Percentiles rank a stretch among this genome's conserved stretches.
Conservation (phyloP, 2,329 filamentous ascomycete species). For the Helicocarpus griseus region DNA sequence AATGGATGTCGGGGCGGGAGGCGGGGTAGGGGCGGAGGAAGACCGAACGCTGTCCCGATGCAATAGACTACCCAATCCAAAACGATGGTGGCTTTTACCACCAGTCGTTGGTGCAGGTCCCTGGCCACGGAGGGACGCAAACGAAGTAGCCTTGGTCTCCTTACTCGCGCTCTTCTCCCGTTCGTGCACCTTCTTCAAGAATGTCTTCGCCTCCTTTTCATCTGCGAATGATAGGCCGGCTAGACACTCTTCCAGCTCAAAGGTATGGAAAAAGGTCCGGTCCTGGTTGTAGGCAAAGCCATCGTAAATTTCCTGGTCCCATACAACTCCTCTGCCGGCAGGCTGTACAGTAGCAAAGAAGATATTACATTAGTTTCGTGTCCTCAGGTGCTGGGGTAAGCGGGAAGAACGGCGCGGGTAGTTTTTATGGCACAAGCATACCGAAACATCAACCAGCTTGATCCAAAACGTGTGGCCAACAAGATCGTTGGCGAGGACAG, state of each 20-base stretch:
- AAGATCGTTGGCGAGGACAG: slow-evolving; percentile 83
- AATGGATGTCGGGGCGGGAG: slow-evolving; percentile 36
- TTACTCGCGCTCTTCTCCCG: slow-evolving; percentile 92
- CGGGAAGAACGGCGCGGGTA: not conserved
- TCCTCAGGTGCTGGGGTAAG: not conserved
- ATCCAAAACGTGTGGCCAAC: slow-evolving; percentile 96
- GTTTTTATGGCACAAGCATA: slow-evolving; percentile 38
- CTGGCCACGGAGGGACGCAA: slow-evolving; percentile 44
- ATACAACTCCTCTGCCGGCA: slow-evolving; percentile 73
- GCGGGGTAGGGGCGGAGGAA: slow-evolving; percentile 29
- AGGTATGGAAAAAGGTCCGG: slow-evolving; percentile 93
- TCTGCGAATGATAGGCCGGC: slow-evolving; percentile 88
- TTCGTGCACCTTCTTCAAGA: slow-evolving; percentile 95
- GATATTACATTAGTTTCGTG: not conserved
- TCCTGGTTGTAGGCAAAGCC: slow-evolving; percentile 93
- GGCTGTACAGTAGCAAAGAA: slow-evolving; percentile 47
- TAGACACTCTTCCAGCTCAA: slow-evolving; percentile 86
- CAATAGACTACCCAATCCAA: slow-evolving; percentile 42
- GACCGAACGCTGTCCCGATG: slow-evolving; percentile 37
- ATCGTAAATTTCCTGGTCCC: slow-evolving; percentile 97
- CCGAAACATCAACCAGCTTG: slow-evolving; percentile 93
- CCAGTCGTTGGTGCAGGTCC: slow-evolving; percentile 34
- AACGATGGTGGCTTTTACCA: slow-evolving; percentile 38
- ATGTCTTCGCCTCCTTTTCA: slow-evolving; percentile 94
- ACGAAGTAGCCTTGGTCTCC: slow-evolving; percentile 69